Evolutionary conservation across 495 filamentous ascomycete genomes (phyloP).

Genomic region (Penicillium lagena): DNA sequence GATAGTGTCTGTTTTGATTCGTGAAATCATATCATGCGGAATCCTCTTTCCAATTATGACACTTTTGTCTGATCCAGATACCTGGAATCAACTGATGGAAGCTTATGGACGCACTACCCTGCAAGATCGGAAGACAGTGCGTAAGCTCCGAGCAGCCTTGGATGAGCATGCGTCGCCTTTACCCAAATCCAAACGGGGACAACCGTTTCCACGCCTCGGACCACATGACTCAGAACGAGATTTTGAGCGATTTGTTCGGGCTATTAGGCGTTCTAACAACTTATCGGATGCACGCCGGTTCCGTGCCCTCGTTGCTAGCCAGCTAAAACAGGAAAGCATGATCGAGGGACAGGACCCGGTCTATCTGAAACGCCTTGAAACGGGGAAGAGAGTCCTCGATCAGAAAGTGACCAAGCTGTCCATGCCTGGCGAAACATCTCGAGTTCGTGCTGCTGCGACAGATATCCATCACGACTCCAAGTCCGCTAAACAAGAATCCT

Average conservation of each 20-base stretch:
- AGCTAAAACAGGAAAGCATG: slow-evolving; percentile 78
- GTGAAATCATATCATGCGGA: slow-evolving; percentile 68
- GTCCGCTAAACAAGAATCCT: slow-evolving; percentile 61
- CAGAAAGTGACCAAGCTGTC: slow-evolving; percentile 80
- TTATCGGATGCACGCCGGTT: slow-evolving; percentile 92
- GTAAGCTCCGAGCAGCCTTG: slow-evolving; percentile 85
- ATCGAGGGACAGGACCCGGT: slow-evolving; percentile 73
- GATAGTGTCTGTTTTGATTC: slow-evolving; percentile 69
- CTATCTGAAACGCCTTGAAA: slow-evolving; percentile 82
- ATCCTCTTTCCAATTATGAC: slow-evolving; percentile 34
- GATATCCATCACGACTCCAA: slow-evolving; percentile 29
- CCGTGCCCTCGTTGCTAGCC: slow-evolving; percentile 85
- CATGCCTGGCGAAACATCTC: slow-evolving; percentile 48
- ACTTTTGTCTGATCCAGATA: slow-evolving; percentile 72
- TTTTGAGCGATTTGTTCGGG: slow-evolving; percentile 90
- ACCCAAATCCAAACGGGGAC: slow-evolving; percentile 56
- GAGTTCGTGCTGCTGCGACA: slow-evolving; percentile 25
- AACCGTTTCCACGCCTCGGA: slow-evolving; percentile 60
- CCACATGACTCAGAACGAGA: slow-evolving; percentile 76
- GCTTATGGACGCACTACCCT: slow-evolving; percentile 81
- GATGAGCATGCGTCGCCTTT: slow-evolving; percentile 90
- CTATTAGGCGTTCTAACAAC: slow-evolving; percentile 82
- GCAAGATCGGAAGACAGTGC: slow-evolving; percentile 92
- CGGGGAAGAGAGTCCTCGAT: slow-evolving; percentile 84
- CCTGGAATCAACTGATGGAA: slow-evolving; percentile 94